Evolutionary conservation across 2,329 filamentous ascomycete genomes (phyloP).

Genomic region (Penicillium sp.): DNA sequence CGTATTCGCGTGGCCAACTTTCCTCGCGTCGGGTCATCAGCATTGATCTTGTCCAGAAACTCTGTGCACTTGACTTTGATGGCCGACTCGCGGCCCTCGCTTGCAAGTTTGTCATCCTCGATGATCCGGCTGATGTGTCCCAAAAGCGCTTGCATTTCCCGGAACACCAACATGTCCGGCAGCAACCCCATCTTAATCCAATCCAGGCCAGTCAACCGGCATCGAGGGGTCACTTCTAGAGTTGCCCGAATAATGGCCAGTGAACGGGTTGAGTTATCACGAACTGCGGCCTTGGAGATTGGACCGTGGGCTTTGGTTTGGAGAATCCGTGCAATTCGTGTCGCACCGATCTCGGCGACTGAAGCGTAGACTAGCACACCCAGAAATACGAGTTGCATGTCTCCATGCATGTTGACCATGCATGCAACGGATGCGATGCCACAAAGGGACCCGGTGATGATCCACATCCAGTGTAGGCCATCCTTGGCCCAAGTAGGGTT

Average conservation of each 20-base stretch:
- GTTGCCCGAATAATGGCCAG: conserved; percentile 25
- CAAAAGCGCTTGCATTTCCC: conserved; percentile 25
- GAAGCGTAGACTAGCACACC: conserved; percentile 31
- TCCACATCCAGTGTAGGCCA: conserved; percentile 33
- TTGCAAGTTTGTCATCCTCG: background rate
- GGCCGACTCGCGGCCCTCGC: background rate
- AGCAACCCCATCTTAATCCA: conserved; percentile 28
- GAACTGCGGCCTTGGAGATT: conserved; percentile 6
- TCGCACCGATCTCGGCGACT: conserved; percentile 32
- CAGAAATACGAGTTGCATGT: conserved; percentile 33
- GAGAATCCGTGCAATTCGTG: conserved; percentile 27
- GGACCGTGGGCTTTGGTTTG: conserved; percentile 22
- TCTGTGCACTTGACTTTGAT: background rate
- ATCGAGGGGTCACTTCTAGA: conserved; percentile 14
- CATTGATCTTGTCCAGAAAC: background rate
- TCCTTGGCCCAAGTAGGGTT: conserved; percentile 17
- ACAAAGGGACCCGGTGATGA: conserved; percentile 28
- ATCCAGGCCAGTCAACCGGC: conserved; percentile 22
- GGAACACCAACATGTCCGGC: conserved; percentile 21
- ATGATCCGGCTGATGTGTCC: background rate
- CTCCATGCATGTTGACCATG: conserved; percentile 38
- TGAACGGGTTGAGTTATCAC: conserved; percentile 15
- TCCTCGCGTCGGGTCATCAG: background rate
- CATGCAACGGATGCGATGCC: conserved; percentile 34
- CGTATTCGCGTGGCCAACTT: background rate